Percentiles rank a stretch among this genome's conserved stretches.
Evolutionary conservation across 768 basidiomycete genomes (phyloP).

Genomic region (Fistulinella prunicolor): DNA sequence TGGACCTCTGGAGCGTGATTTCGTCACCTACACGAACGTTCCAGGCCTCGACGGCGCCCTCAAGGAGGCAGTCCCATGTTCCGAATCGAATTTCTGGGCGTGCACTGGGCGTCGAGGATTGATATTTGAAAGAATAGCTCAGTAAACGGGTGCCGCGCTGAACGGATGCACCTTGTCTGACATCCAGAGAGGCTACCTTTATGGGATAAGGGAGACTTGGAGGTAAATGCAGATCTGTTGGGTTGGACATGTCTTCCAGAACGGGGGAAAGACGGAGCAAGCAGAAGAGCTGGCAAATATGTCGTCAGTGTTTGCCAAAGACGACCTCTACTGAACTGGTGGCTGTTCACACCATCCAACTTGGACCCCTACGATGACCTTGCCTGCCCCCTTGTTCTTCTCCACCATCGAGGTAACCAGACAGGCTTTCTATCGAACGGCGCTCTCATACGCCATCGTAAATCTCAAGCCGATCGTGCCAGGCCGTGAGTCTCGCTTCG

Average conservation of each 20-base stretch:
- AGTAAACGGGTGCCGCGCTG: constrained; percentile 75
- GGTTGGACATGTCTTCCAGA: constrained; percentile 51
- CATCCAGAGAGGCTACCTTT: constrained; percentile 69
- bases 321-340: too few species aligned
- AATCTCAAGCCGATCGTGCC: constrained; percentile 94
- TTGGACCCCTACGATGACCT: background rate
- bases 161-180: constrained; percentile 43
- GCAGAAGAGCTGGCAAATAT: constrained; percentile 5
- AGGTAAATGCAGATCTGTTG: constrained; percentile 77
- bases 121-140: constrained; percentile 77
- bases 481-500: constrained; percentile 66
- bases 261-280: background rate
- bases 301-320: too few species aligned
- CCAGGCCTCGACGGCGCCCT: constrained; percentile 77
- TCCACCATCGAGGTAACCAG: constrained; percentile 77
- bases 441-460: constrained; percentile 80
- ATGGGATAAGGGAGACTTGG: constrained; percentile 83
- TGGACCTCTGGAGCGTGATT: constrained; percentile 56
- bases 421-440: constrained; percentile 69
- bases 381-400: constrained; percentile 50
- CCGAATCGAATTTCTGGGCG: constrained; percentile 73
- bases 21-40: constrained; percentile 61
- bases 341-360: constrained; percentile 26
- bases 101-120: constrained; percentile 42
- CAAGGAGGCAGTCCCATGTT: constrained; percentile 86